Percentiles rank a stretch among this genome's conserved stretches.
Evolutionary conservation across 495 filamentous ascomycete species (phyloP).

Genomic region (Xylaria palmicola): DNA sequence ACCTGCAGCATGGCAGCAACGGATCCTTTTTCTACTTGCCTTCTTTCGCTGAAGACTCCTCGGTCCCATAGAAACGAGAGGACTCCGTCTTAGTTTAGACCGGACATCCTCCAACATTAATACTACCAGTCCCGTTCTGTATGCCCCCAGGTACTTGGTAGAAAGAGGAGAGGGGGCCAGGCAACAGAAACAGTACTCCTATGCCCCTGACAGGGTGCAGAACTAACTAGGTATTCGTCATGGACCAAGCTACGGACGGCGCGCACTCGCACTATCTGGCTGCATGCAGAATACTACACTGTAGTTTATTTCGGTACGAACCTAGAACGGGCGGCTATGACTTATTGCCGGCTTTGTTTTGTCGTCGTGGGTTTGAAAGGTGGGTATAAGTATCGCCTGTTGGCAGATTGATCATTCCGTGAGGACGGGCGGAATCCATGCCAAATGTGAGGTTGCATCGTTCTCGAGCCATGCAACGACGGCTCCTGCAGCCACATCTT

Average conservation of each 20-base stretch:
- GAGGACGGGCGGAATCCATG: slow-evolving; percentile 2
- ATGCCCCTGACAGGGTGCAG: not conserved
- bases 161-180: no score
- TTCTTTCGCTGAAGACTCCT: slow-evolving; percentile 6
- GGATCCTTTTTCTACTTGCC: no score
- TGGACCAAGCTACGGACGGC: no score
- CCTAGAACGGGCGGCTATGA: not conserved
- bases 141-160: no score
- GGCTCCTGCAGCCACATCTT: slow-evolving; percentile 22
- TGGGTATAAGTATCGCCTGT: not conserved
- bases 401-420: not conserved
- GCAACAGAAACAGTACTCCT: no score
- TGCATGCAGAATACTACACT: not conserved
- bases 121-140: no score
- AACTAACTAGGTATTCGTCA: slow-evolving; percentile 6
- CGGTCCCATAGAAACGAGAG: no score
- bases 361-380: not conserved
- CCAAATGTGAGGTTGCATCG: slow-evolving; percentile 16
- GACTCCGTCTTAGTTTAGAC: no score
- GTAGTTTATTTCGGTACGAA: not conserved
- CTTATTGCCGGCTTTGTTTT: not conserved
- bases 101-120: no score
- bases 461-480: slow-evolving; percentile 16
- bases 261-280: no score
- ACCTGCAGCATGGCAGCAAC: slow-evolving; percentile 20